Conservation (phyloP, 306 rosid species). For the Lupinus albus region DNA sequence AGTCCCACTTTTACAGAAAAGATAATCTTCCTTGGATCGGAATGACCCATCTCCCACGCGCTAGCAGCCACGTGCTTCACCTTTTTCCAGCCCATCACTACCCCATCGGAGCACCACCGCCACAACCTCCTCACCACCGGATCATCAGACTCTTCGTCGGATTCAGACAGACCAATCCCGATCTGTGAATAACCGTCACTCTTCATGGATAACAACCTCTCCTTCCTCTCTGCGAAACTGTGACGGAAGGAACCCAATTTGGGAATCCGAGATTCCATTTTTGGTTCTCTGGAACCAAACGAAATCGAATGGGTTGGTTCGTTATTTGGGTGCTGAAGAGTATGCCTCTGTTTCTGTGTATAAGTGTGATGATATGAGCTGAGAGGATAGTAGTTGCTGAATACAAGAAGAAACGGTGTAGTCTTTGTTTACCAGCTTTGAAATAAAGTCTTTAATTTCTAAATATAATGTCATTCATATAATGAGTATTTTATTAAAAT, state of each 20-base stretch:
- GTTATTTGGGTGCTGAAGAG: too few relatives aligned
- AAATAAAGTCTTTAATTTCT: too few relatives aligned
- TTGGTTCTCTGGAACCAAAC: too few relatives aligned
- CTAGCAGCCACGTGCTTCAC: constrained; percentile 46
- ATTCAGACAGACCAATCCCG: constrained; percentile 44
- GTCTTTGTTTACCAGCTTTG: too few relatives aligned
- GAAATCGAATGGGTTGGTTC: too few relatives aligned
- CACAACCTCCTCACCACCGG: constrained; percentile 17
- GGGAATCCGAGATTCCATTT: constrained; percentile 41
- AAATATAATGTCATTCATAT: too few relatives aligned
- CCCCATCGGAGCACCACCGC: constrained; percentile 50
- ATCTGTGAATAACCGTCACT: constrained; percentile 61
- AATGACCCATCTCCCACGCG: constrained; percentile 71
- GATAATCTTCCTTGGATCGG: constrained; percentile 84
- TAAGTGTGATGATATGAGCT: too few relatives aligned
- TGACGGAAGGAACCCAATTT: constrained; percentile 74
- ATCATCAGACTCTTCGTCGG: constrained; percentile 48
- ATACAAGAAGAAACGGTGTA: too few relatives aligned
- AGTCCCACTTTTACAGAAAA: constrained; percentile 90
- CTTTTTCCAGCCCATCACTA: constrained; percentile 36
- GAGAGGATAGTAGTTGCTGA: too few relatives aligned
- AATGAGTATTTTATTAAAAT: too few relatives aligned
- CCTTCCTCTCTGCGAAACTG: constrained; percentile 70
- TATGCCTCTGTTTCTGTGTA: too few relatives aligned
- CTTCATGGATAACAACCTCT: constrained; percentile 59